Evolutionary conservation across 202 grass and related monocot genomes (phyloP).

Genomic region (Alloteropsis angusta): DNA sequence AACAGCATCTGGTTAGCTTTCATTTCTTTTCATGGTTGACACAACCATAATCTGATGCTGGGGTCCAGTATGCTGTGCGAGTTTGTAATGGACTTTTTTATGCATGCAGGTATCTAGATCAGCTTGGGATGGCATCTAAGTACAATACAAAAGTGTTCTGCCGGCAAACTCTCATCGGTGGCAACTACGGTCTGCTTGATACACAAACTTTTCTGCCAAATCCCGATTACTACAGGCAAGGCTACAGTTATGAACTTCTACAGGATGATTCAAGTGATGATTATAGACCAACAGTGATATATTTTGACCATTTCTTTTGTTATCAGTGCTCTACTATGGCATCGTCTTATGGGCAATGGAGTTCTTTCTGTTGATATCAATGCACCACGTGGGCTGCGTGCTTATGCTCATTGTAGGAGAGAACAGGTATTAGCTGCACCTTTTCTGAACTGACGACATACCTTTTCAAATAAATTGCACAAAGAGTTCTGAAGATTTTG

Average conservation of each 20-base stretch:
- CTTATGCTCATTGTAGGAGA: slow-evolving; percentile 88
- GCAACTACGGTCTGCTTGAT: slow-evolving; percentile 80
- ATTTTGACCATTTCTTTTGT: slow-evolving; percentile 7
- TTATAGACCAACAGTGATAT: not conserved
- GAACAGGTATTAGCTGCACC: slow-evolving; percentile 39
- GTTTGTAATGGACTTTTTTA: not conserved
- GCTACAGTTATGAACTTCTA: slow-evolving; percentile 4
- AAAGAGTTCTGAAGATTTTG: not conserved
- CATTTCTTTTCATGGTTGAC: not conserved
- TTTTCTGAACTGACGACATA: not conserved
- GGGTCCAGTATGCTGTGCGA: not conserved
- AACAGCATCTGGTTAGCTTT: slow-evolving; percentile 75
- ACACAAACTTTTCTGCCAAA: slow-evolving; percentile 63
- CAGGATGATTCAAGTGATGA: not conserved
- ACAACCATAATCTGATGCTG: not conserved
- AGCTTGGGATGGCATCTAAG: slow-evolving; percentile 79
- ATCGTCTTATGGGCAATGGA: slow-evolving; percentile 81
- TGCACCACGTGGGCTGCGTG: slow-evolving; percentile 53
- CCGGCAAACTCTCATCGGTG: slow-evolving; percentile 77
- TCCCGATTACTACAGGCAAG: slow-evolving; percentile 85
- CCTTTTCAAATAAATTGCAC: not conserved
- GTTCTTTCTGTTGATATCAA: slow-evolving; percentile 73
- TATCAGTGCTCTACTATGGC: slow-evolving; percentile 80
- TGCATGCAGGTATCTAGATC: slow-evolving; percentile 72
- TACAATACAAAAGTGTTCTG: slow-evolving; percentile 83